phyloP scores from a whole-genome alignment of 2,329 filamentous ascomycete species.

The Penicillium thymicola region DNA sequence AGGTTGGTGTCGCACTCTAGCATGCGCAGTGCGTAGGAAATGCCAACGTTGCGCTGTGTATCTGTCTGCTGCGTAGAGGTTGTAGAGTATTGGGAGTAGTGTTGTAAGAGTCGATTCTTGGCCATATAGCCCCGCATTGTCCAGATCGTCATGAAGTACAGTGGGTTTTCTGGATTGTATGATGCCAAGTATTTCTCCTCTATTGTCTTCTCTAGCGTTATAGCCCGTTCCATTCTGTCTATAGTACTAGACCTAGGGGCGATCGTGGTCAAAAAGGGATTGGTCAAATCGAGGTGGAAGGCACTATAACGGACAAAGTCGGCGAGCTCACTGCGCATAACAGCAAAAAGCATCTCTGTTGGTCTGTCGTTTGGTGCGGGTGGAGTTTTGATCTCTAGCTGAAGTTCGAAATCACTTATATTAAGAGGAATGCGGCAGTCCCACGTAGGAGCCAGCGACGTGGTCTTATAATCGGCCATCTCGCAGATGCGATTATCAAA shows the following conservation, averaged over 20 bases:
- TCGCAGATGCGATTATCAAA: background rate
- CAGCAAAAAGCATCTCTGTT: background rate
- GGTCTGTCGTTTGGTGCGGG: background rate
- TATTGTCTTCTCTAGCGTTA: background rate
- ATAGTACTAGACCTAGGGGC: accelerated
- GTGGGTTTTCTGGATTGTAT: background rate
- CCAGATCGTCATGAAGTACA: background rate
- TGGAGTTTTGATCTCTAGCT: background rate
- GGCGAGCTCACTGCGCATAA: background rate
- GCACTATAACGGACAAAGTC: background rate
- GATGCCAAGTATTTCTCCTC: background rate
- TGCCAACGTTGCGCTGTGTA: background rate
- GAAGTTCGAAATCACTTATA: background rate
- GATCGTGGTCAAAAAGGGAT: background rate
- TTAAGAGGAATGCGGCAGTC: background rate
- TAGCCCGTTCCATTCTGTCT: background rate
- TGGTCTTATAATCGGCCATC: background rate
- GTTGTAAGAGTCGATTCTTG: background rate
- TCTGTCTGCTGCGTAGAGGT: background rate
- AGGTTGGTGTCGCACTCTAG: background rate
- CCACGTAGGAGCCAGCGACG: background rate
- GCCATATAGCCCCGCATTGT: background rate
- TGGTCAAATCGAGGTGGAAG: background rate
- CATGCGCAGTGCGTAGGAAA: background rate
- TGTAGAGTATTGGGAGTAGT: background rate